Conservation (phyloP, 257 asterid species). For the Ligustrum vulgare region DNA sequence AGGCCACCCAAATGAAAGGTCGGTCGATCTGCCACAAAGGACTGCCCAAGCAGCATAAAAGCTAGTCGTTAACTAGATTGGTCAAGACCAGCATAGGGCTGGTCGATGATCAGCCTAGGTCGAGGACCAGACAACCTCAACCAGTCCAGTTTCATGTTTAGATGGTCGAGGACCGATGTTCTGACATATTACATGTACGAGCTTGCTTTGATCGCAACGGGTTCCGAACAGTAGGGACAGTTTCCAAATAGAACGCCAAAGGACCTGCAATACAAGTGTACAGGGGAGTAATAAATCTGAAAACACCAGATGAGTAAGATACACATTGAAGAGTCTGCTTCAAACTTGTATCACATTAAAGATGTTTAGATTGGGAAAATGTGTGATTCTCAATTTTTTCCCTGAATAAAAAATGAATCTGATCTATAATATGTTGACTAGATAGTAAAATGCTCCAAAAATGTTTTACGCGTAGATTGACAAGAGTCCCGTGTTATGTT, state of each 20-base stretch:
- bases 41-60: no score
- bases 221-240: constrained; percentile 77
- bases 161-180: no score
- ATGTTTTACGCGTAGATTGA: background rate
- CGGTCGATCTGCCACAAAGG: no score
- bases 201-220: constrained; percentile 62
- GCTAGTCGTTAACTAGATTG: no score
- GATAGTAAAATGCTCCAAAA: background rate
- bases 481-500: background rate
- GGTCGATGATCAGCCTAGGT: no score
- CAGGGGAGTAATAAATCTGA: background rate
- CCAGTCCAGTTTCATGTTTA: no score
- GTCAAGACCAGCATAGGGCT: no score
- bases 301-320: constrained; percentile 8
- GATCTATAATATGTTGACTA: background rate
- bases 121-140: no score
- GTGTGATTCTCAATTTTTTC: background rate
- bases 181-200: constrained; percentile 24
- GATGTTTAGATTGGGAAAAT: background rate
- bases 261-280: constrained; percentile 38
- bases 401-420: background rate
- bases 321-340: background rate
- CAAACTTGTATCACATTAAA: background rate
- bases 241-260: constrained; percentile 63
- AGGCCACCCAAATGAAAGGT: no score